Conservation (phyloP, 176 grass and related monocot genomes). For the Zea mays region DNA sequence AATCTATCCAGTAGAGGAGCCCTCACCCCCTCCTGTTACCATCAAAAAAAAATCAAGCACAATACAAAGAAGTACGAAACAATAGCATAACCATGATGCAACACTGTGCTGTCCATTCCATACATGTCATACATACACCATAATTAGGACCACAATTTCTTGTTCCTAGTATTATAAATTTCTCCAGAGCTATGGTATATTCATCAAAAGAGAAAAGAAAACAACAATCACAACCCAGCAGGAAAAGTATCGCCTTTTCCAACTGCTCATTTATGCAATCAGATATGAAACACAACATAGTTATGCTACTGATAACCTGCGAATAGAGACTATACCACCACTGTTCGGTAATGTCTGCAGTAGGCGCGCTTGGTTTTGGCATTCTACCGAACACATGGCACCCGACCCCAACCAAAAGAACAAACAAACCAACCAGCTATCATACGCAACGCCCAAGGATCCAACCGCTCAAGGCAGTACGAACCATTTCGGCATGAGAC, state of each 20-base stretch:
- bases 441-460: neutral
- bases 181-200: neutral
- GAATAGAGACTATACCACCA: slow-evolving; percentile 5
- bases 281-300: neutral
- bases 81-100: neutral
- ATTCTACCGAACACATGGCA: slow-evolving; percentile 36
- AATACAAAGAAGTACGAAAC: neutral
- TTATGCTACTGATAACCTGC: neutral
- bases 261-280: neutral
- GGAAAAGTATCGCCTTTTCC: neutral
- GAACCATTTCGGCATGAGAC: slow-evolving; percentile 18
- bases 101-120: neutral
- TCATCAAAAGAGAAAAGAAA: neutral
- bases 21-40: too few species aligned
- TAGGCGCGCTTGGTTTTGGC: slow-evolving; percentile 2
- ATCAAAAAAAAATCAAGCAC: too few species aligned
- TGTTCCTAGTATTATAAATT: neutral
- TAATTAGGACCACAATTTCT: neutral
- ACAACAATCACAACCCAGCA: neutral
- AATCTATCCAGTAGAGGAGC: too few species aligned
- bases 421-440: neutral
- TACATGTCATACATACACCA: neutral
- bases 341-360: neutral
- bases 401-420: neutral
- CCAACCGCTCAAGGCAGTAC: neutral